phyloP scores from a whole-genome alignment of 2,329 filamentous ascomycete genomes.

The Apiospora pterosperma region DNA sequence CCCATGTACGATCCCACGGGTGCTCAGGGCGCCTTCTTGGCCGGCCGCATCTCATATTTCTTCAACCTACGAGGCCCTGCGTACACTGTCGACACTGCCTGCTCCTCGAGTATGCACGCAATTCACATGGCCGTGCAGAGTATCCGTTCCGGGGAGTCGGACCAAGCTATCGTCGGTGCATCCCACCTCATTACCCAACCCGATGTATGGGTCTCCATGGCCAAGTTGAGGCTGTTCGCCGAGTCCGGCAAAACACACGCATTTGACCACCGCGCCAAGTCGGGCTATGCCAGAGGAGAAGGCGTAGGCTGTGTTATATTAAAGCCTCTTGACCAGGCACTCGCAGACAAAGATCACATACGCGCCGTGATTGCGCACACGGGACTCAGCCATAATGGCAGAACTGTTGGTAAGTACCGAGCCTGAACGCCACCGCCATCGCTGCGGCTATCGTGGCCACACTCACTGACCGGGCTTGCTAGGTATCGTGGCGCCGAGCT shows the following conservation, averaged over 20 bases:
- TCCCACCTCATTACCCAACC: conserved; percentile 14
- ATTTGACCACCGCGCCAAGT: conserved; percentile 28
- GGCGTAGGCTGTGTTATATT: conserved; percentile 29
- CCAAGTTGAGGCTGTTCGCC: conserved; percentile 7
- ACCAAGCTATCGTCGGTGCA: conserved; percentile 14
- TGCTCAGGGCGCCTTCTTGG: conserved; percentile 31
- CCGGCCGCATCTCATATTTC: conserved; percentile 23
- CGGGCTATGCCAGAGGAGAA: conserved; percentile 30
- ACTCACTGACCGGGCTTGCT: conserved; percentile 26
- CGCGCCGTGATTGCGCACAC: conserved; percentile 31
- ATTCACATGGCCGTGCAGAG: conserved; percentile 27
- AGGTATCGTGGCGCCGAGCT: conserved; percentile 22
- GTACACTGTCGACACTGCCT: conserved; percentile 43
- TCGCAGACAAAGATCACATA: conserved; percentile 31
- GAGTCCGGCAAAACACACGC: conserved; percentile 9
- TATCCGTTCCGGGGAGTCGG: conserved; percentile 23
- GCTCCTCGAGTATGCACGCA: conserved; percentile 36
- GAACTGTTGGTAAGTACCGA: conserved; percentile 10
- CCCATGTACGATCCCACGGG: conserved; percentile 18
- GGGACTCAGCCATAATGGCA: conserved; percentile 20
- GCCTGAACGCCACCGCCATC: conserved; percentile 35
- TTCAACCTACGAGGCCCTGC: conserved; percentile 36
- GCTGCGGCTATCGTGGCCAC: conserved; percentile 40
- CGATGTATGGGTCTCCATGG: conserved; percentile 23
- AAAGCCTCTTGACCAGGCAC: conserved; percentile 28